These are phyloP conservation scores for Petasospora rhodanensis DNA, from an alignment of 1,139 yeast species.

Conservation along the genomic window DNA sequence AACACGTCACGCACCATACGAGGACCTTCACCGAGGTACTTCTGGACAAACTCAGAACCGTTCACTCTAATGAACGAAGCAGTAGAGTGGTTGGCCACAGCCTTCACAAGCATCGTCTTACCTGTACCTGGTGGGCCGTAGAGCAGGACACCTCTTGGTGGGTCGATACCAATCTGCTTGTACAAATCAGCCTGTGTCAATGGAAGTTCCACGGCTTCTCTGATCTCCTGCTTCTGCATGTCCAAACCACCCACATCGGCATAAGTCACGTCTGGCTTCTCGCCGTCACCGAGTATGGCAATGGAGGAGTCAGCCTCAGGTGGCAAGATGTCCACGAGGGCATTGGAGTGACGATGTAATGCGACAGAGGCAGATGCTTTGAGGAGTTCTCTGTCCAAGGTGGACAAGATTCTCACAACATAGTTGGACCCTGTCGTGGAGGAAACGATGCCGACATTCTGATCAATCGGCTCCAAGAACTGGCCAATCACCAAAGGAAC, in stretches of 20 bases:
- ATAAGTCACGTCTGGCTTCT: slow-evolving; percentile 79
- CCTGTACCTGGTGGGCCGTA: slow-evolving; percentile 99
- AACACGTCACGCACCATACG: slow-evolving; percentile 99
- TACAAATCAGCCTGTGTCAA: slow-evolving; percentile 93
- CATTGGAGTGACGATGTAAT: slow-evolving; percentile 95
- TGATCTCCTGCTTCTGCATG: slow-evolving; percentile 97
- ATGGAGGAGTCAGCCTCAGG: slow-evolving; percentile 98
- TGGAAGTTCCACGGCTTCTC: slow-evolving; percentile 98
- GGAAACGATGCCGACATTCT: slow-evolving; percentile 92
- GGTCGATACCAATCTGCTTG: slow-evolving; percentile 97
- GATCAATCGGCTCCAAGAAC: slow-evolving; percentile 95
- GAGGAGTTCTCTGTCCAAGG: slow-evolving; percentile 88
- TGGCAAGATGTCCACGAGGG: slow-evolving; percentile 93
- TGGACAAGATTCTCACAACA: slow-evolving; percentile 90
- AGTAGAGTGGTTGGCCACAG: slow-evolving; percentile 94
- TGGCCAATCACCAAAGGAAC: slow-evolving; percentile 98
- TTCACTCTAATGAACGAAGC: slow-evolving; percentile 96
- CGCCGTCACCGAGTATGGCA: slow-evolving; percentile 90
- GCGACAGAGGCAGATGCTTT: slow-evolving; percentile 97
- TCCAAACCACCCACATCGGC: slow-evolving; percentile 98
- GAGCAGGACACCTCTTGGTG: slow-evolving; percentile 94
- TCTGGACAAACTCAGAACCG: slow-evolving; percentile 97
- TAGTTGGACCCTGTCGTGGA: slow-evolving; percentile 97
- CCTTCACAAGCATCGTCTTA: slow-evolving; percentile 97
- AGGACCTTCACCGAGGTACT: slow-evolving; percentile 98